Evolutionary conservation across 805 yeast genomes (phyloP), one percentile per base, ranked within the genome.

Genomic region (Candida multigemmis): DNA sequence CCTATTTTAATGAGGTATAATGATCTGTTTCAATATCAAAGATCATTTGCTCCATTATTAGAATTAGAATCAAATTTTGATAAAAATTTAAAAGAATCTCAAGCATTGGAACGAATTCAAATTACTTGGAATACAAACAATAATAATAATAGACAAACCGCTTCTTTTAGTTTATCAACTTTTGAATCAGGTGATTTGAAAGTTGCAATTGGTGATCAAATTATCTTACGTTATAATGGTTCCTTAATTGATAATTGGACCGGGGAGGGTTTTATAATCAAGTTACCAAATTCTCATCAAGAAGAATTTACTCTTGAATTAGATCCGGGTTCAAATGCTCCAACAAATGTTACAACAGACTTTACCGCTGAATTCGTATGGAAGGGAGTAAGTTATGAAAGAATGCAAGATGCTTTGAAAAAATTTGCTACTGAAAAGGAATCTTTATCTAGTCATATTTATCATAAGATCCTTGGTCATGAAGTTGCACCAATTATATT

Each of bases 351-450:
- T 20, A 66, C 69, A 2, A 64, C 72, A 4, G 83, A 77, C 13
- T 87, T 83, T 48, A 73, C 87, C 2, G 86, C 87, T 1, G 89
- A 83, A 41, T 80, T 84, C 46, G 83, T 81, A 27, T 87, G 96
- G 96, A 81, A 81, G 39, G 91, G 89, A 10, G 74, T 77, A 2
- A 63, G 94, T 1, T 86, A 77, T 46, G 77, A 71, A 21, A 69
- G 96, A 43, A 83, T 84, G 91, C 94, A 83, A 55, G 56, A 59
- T 12, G 91, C 95, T 0, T 55, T 87, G 53, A 71, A 64, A 31
- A 44, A 45, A 5, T 83, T 87, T 57, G 96, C 95, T 3, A 56
- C 73, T 6, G 69, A 75, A 27, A 68, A 75, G 26, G 65, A 71
- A 38, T 74, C 86, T 4, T 78, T 83, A 3, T 74, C 85, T 12